Evolutionary conservation across 2,329 filamentous ascomycete genomes (phyloP), one percentile per base, ranked within the genome.

Genomic region (Alternaria panax): DNA sequence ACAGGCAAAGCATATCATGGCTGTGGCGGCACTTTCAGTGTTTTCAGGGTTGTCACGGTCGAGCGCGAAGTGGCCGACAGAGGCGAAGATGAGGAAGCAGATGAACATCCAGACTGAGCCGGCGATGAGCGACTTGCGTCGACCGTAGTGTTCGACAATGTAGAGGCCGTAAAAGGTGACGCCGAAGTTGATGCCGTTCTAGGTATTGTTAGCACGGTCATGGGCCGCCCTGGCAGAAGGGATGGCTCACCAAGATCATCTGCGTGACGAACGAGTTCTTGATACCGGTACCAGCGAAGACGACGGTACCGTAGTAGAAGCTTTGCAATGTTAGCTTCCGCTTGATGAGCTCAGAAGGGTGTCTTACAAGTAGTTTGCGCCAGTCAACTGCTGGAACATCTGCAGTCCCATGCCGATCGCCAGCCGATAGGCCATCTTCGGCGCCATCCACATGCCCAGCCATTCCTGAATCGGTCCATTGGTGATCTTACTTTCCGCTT

Each of bases 1-100:
- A 70, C 88, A 90, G 0, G 88, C 87, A 73, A 90, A 90, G 61
- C 87, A 83, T 42, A 91, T 88, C 64, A 90, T 85, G 34, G 84
- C 83, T 12, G 82, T 80, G 14, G 25, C 85, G 76, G 12, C 58
- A n/a, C 42, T 72, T 64, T 46, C 76, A 69, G 60, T 75, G 62
- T 43, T 71, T 12, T 65, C 54, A 0, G 78, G 75, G 8, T 66
- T 62, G 1, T 59, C 53, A 25, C 72, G 74, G 53, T 80, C 68
- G 7, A 82, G 72, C 3, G 68, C 59, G 60, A 81, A 82, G 65
- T 81, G 78, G 7, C 81, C 80, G 6, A 82, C 76, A 5, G 76
- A 80, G 22, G 79, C 75, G 59, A 81, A 83, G 54, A 83, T 80
- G 60, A 89, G 75, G 79, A 90, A 88, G 73, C 87, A 90, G 62